phyloP scores from a whole-genome alignment of 2,329 filamentous ascomycete species.

The Pezicula rhizophila region DNA sequence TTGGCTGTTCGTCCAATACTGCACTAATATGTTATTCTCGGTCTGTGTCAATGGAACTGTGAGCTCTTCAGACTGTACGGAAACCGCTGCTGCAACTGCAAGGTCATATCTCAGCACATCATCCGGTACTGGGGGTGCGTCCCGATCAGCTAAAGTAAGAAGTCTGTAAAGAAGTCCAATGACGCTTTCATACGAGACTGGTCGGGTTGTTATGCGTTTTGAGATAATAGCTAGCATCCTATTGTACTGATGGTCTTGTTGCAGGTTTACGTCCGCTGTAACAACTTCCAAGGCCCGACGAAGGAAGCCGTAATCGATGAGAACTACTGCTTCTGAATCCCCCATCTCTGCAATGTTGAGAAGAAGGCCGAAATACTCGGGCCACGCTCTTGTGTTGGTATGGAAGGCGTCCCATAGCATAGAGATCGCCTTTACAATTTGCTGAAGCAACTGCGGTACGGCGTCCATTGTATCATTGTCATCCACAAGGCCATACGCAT shows the following conservation, averaged over 20 bases:
- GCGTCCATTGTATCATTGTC: conserved; percentile 25
- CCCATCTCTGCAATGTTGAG: conserved; percentile 60
- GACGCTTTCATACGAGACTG: conserved; percentile 47
- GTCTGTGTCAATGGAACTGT: conserved; percentile 37
- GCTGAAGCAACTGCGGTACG: conserved; percentile 23
- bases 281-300: conserved; percentile 33
- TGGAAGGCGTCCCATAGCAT: conserved; percentile 60
- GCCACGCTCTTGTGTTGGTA: conserved; percentile 59
- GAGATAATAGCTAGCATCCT: conserved; percentile 47
- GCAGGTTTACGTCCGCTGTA: conserved; percentile 22
- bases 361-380: conserved; percentile 69
- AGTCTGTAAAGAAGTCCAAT: conserved; percentile 41
- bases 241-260: conserved; percentile 40
- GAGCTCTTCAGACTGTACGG: conserved; percentile 23
- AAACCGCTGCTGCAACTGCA: conserved; percentile 10
- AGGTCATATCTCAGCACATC: conserved; percentile 33
- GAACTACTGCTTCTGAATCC: conserved; percentile 45
- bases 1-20: conserved; percentile 32
- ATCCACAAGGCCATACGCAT: conserved; percentile 37
- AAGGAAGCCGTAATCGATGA: conserved; percentile 59
- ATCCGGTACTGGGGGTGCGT: conserved; percentile 31
- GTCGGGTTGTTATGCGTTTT: conserved; percentile 43
- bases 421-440: conserved; percentile 40
- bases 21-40: conserved; percentile 42
- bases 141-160: conserved; percentile 20